Evolutionary conservation across 163 green algal genomes (phyloP).

Genomic region (Scenedesmus sp.): DNA sequence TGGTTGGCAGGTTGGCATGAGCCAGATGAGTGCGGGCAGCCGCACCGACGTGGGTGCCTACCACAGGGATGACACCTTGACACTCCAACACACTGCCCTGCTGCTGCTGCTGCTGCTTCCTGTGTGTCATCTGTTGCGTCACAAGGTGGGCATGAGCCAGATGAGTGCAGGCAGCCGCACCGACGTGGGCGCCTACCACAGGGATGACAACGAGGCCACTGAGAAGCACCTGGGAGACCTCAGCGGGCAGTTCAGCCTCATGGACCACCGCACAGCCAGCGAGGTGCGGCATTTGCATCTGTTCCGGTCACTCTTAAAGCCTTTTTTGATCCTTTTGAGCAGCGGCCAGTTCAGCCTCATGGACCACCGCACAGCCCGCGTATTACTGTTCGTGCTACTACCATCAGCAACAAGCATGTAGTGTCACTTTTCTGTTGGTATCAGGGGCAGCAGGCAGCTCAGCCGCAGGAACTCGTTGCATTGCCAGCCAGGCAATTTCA

Average conservation of each 20-base stretch:
- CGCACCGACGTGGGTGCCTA: slow-evolving; percentile 75
- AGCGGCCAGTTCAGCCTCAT: slow-evolving; percentile 74
- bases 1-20: slow-evolving; percentile 71
- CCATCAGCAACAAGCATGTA: too few relatives aligned
- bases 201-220: slow-evolving; percentile 60
- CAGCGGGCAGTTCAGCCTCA: slow-evolving; percentile 74
- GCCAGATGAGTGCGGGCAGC: slow-evolving; percentile 75
- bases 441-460: too few relatives aligned
- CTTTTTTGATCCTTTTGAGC: too few relatives aligned
- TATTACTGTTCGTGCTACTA: too few relatives aligned
- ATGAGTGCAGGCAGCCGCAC: slow-evolving; percentile 77
- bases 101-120: not conserved
- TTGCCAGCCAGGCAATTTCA: too few relatives aligned
- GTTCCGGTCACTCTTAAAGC: too few relatives aligned
- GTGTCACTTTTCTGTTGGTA: too few relatives aligned
- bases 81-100: not conserved
- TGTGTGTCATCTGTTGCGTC: not conserved
- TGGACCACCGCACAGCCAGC: slow-evolving; percentile 67
- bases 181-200: slow-evolving; percentile 80
- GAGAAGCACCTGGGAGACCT: slow-evolving; percentile 72
- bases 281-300: slow-evolving; percentile 40
- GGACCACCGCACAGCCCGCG: slow-evolving; percentile 67
- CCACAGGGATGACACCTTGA: slow-evolving; percentile 59
- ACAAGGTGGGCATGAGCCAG: slow-evolving; percentile 76
- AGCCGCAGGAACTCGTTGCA: too few relatives aligned